These are phyloP conservation scores for Botrytis porri DNA, from an alignment of 2,329 filamentous ascomycete species.

Conservation along the genomic window DNA sequence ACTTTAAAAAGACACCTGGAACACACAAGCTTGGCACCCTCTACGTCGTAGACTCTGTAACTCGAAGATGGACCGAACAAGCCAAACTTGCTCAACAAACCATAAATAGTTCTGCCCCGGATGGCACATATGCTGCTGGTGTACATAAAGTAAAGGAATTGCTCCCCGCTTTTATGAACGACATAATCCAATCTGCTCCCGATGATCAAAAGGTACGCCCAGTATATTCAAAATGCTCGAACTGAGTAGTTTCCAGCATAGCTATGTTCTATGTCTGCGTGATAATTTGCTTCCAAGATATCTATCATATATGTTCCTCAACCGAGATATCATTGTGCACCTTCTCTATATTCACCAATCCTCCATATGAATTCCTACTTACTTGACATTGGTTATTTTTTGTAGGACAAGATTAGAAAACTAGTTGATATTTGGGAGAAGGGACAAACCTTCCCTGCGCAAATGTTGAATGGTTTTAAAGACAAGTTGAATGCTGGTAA, in stretches of 20 bases:
- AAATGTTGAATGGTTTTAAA: constrained; percentile 80
- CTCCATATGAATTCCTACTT: constrained; percentile 42
- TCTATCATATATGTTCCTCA: constrained; percentile 24
- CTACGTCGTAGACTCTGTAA: constrained; percentile 99
- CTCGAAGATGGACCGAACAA: constrained; percentile 96
- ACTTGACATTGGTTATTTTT: constrained; percentile 43
- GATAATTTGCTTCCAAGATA: constrained; percentile 30
- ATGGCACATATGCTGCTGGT: constrained; percentile 92
- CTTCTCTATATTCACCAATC: constrained; percentile 16
- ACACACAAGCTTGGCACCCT: constrained; percentile 98
- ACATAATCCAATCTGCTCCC: constrained; percentile 84
- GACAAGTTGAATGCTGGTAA: constrained; percentile 72
- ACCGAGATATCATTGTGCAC: constrained; percentile 14
- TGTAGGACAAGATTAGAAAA: constrained; percentile 94
- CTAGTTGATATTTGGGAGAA: constrained; percentile 98
- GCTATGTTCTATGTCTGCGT: constrained; percentile 19
- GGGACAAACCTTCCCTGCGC: constrained; percentile 79
- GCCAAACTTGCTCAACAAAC: constrained; percentile 82
- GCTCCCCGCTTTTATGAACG: constrained; percentile 90
- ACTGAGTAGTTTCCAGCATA: constrained; percentile 25
- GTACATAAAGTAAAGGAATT: constrained; percentile 96
- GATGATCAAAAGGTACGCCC: constrained; percentile 94
- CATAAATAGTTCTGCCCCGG: constrained; percentile 74
- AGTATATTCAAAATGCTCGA: constrained; percentile 28
- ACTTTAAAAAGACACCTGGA: constrained; percentile 90